Conservation (phyloP, 192 early-diverging fungal genomes). For the Pilobolus umbonatus region DNA sequence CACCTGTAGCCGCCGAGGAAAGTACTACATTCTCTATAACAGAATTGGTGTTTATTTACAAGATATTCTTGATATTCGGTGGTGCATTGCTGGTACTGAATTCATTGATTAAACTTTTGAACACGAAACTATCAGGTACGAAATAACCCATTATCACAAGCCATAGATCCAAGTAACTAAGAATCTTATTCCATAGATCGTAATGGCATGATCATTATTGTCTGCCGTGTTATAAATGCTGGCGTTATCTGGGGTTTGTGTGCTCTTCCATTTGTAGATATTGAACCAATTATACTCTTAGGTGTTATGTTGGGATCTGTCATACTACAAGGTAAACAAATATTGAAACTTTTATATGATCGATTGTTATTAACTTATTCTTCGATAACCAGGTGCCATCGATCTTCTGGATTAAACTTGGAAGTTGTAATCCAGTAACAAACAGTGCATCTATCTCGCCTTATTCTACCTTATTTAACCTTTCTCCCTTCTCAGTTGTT, state of each 20-base stretch:
- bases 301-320: slow-evolving; percentile 26
- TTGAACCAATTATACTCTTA: slow-evolving; percentile 25
- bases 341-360: no score
- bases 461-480: no score
- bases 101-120: slow-evolving; percentile 31
- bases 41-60: slow-evolving; percentile 35
- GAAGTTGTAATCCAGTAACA: no score
- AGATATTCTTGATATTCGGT: slow-evolving; percentile 32
- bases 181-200: slow-evolving; percentile 13
- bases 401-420: no score
- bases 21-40: slow-evolving; percentile 7
- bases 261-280: slow-evolving; percentile 28
- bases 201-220: slow-evolving; percentile 32
- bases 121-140: slow-evolving; percentile 34
- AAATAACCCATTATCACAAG: background rate
- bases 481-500: no score
- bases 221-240: slow-evolving; percentile 22
- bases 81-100: slow-evolving; percentile 28
- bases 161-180: background rate
- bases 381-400: no score
- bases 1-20: background rate
- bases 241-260: slow-evolving; percentile 30
- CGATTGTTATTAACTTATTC: no score
- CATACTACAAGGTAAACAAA: slow-evolving; percentile 22
- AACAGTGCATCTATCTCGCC: no score